Percentiles rank a stretch among this genome's conserved stretches.
These are phyloP conservation scores for Rusavskia elegans DNA, from an alignment of 495 filamentous ascomycete species.

Conservation along the genomic window DNA sequence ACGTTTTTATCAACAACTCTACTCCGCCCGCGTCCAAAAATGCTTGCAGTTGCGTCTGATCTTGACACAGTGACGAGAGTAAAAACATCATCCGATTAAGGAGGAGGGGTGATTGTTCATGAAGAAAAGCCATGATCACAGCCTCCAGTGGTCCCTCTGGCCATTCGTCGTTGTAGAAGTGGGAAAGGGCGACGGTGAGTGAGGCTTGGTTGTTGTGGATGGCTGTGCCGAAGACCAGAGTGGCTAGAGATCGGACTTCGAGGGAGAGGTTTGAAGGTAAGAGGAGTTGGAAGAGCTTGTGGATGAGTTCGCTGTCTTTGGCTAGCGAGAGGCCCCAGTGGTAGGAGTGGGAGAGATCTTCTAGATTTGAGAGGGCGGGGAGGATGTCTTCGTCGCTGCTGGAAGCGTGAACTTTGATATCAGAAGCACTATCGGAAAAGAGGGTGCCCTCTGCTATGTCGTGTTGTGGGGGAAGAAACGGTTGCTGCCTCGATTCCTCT, in stretches of 20 bases:
- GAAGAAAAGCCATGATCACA: constrained; percentile 5
- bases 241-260: constrained; percentile 26
- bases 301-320: constrained; percentile 28
- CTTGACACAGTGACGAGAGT: constrained; percentile 22
- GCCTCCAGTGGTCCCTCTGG: constrained; percentile 10
- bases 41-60: constrained; percentile 6
- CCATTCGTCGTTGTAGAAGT: constrained; percentile 12
- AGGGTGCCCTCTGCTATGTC: not conserved
- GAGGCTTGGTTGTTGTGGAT: constrained; percentile 50
- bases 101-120: constrained; percentile 2
- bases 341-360: constrained; percentile 46
- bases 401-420: not conserved
- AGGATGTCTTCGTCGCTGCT: not conserved
- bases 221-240: constrained; percentile 35
- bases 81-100: constrained; percentile 7
- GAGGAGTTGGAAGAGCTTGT: constrained; percentile 18
- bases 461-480: not conserved
- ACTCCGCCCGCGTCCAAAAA: constrained; percentile 35
- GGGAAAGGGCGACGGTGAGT: constrained; percentile 16
- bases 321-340: constrained; percentile 53
- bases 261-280: constrained; percentile 4
- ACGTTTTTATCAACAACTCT: constrained; percentile 27
- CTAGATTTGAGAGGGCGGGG: constrained; percentile 29
- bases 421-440: not conserved
- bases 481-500: not conserved